A percentile compares a stretch with the other conserved stretches of the same genome.
phyloP scores from a whole-genome alignment of 2,329 filamentous ascomycete species.

The Coniochaeta sp. region DNA sequence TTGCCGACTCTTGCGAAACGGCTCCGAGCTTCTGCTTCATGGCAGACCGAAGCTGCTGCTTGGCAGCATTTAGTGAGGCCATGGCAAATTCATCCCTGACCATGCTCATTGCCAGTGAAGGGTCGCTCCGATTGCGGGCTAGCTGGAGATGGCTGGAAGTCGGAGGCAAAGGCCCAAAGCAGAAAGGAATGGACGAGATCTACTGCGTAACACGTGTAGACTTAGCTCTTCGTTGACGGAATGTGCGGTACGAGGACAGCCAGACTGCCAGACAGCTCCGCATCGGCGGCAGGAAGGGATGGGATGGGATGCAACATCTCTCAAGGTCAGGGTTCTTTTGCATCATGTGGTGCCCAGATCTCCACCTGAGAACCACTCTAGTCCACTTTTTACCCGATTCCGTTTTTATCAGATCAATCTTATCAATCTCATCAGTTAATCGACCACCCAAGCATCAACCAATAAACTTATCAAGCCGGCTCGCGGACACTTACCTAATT shows the following conservation, averaged over 20 bases:
- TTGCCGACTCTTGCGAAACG: constrained; percentile 54
- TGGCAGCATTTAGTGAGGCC: constrained; percentile 56
- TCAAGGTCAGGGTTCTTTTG: not conserved
- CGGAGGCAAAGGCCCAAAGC: not conserved
- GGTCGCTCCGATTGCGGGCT: not conserved
- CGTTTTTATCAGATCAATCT: constrained; percentile 1
- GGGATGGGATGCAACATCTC: not conserved
- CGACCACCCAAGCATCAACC: not conserved
- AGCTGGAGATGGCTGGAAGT: not conserved
- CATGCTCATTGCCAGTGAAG: not conserved
- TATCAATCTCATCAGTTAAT: constrained; percentile 6
- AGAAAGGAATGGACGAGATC: not conserved
- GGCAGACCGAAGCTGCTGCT: constrained; percentile 64
- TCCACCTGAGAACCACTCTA: not conserved
- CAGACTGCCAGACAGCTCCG: no score
- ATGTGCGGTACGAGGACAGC: not conserved
- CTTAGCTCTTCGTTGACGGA: not conserved
- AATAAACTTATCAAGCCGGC: not conserved
- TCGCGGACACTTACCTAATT: no score
- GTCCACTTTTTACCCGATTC: not conserved
- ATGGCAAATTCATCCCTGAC: constrained; percentile 25
- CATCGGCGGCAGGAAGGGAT: not conserved
- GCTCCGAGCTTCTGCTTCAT: constrained; percentile 60
- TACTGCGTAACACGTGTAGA: no score
- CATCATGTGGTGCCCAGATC: not conserved